Evolutionary conservation across 768 basidiomycete genomes (phyloP), one percentile per base, ranked within the genome.

Genomic region (Mycena crocata): DNA sequence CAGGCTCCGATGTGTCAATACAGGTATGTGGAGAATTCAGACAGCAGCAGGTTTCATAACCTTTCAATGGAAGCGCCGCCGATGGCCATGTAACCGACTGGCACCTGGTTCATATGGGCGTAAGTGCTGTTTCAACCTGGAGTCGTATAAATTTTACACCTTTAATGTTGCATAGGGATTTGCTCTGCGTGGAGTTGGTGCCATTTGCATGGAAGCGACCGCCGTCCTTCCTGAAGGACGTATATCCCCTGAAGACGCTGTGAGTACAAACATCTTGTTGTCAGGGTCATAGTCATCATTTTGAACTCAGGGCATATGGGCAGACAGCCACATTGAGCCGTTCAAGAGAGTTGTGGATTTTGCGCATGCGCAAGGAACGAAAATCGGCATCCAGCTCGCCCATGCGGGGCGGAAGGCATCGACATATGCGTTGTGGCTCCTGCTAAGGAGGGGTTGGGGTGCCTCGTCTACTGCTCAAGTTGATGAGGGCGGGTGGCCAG

Each of bases 331-430:
- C 40, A 82, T 79, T 67, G 80, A 76, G 19, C 69, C 77, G 2
- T 72, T 86, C 44, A 80, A 83, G 62, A 75, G 84, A 39, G 81
- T 93, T 68, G 85, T 89, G 72, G 86, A 90, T 63, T 92, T 92
- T 58, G 90, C 90, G n/a, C 90, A 92, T 72, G 86, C 88, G 1
- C 89, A 90, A 69, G 85, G 83, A 50, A 87, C 90, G 73, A 88
- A 89, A 52, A 85, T 93, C 24, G 93, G 82, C 12, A 89, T 93
- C 59, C 93, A 94, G 69, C 84, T 94, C 21, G 89, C 85, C 0
- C 93, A 94, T 67, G 90, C 91, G 0, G 93, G 93, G 0, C 82
- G 92, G n/a, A 94, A 93, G 75, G 91, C 87, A 0, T 89, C 87
- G 12, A 88, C 84, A 0, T 75, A 86, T 21, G 84, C 88, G 1